Evolutionary conservation across 2,329 filamentous ascomycete genomes (phyloP).

Genomic region (Fusarium sp.): DNA sequence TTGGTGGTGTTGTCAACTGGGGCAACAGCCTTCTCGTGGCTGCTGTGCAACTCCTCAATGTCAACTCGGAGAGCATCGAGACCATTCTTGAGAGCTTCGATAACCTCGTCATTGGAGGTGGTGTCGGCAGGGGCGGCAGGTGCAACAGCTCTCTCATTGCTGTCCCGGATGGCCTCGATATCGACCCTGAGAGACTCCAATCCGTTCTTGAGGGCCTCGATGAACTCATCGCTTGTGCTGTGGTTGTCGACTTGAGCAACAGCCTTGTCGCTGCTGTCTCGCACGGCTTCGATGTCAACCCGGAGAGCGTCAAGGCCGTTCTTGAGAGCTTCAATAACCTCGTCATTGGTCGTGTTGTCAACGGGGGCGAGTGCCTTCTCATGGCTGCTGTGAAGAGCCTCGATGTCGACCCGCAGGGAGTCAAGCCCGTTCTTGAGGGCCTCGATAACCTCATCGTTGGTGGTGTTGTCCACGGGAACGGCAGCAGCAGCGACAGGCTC

Average conservation of each 20-base stretch:
- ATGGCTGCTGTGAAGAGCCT: constrained; percentile 74
- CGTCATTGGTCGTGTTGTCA: constrained; percentile 37
- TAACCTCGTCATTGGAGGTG: constrained; percentile 82
- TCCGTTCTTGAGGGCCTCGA: constrained; percentile 35
- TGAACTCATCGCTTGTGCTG: constrained; percentile 35
- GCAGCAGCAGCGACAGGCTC: constrained; percentile 13
- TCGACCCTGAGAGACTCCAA: constrained; percentile 32
- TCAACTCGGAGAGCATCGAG: constrained; percentile 78
- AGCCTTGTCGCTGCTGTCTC: constrained; percentile 65
- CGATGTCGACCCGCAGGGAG: constrained; percentile 78
- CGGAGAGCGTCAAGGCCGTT: constrained; percentile 40
- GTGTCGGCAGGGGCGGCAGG: constrained; percentile 74
- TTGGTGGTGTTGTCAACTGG: constrained; percentile 31
- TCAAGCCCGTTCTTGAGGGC: constrained; percentile 81
- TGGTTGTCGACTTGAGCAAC: constrained; percentile 21
- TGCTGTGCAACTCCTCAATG: constrained; percentile 76
- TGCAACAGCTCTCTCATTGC: constrained; percentile 65
- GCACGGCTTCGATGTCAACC: constrained; percentile 57
- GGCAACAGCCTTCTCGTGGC: constrained; percentile 57
- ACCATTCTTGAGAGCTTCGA: constrained; percentile 82
- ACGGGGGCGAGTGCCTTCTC: constrained; percentile 42
- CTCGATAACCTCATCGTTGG: constrained; percentile 85
- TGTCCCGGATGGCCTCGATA: constrained; percentile 64
- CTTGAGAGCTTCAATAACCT: constrained; percentile 38
- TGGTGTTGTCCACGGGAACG: constrained; percentile 75